Percentiles rank a stretch among this genome's conserved stretches.
phyloP scores from a whole-genome alignment of 108 stramenopile genomes.

The Licmophora abbreviata region DNA sequence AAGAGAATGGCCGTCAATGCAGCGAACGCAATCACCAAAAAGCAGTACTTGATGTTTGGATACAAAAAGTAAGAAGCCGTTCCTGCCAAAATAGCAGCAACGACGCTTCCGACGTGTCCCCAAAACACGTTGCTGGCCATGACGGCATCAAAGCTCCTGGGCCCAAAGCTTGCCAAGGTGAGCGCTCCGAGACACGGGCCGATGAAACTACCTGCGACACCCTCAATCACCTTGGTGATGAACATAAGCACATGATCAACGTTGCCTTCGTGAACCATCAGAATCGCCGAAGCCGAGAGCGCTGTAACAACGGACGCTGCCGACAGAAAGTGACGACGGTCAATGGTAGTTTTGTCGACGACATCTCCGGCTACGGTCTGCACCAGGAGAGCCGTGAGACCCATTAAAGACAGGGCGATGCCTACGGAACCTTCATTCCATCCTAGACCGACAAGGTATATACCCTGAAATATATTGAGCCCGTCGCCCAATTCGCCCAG shows the following conservation, averaged over 20 bases:
- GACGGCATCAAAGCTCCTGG: conserved; percentile 66
- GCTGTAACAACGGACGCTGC: conserved; percentile 62
- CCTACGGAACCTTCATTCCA: conserved; percentile 84
- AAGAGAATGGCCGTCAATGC: conserved; percentile 60
- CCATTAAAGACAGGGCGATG: conserved; percentile 70
- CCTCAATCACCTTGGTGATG: conserved; percentile 69
- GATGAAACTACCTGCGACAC: conserved; percentile 73
- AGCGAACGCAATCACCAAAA: conserved; percentile 69
- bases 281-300: conserved; percentile 68
- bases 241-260: conserved; percentile 65
- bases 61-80: conserved; percentile 53
- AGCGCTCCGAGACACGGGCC: conserved; percentile 76
- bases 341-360: conserved; percentile 67
- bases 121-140: conserved; percentile 81
- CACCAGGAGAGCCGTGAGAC: conserved; percentile 66
- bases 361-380: conserved; percentile 81
- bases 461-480: conserved; percentile 75
- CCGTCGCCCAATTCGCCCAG: conserved; percentile 80
- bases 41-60: conserved; percentile 75
- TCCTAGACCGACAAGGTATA: conserved; percentile 74
- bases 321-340: conserved; percentile 59
- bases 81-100: conserved; percentile 72
- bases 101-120: conserved; percentile 72
- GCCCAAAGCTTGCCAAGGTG: conserved; percentile 73
- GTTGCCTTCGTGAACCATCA: conserved; percentile 68